Evolutionary conservation across 805 yeast genomes (phyloP), one percentile per base, ranked within the genome.

Genomic region (Monosporozyma aerobia): DNA sequence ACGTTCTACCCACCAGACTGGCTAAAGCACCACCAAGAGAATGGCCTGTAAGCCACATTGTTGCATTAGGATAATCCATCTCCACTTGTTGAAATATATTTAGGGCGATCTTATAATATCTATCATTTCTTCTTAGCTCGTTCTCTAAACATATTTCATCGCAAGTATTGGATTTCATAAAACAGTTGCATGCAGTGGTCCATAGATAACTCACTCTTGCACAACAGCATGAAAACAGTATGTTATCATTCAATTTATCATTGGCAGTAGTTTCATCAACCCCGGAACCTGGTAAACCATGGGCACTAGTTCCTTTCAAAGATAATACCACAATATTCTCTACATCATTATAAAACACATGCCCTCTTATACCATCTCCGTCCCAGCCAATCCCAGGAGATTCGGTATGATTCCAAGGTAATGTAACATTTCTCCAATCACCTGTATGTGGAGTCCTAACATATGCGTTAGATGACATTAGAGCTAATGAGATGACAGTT

Each of bases 181-280:
- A 92, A 65, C 99, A 94, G 67, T 90, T 97, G 70, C 99, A 94
- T 1, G 90, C 98, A 0, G 97, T 86, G 7, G 85, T 81, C 99
- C 98, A 94, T 69, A 88, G 69, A 58, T 89, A 90, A 40, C 94
- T 80, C 1, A 92, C 85, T 40, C 97, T 77, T 0, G 96, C 98
- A 71, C 99, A 94, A 67, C 99, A 94, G 68, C 99, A 94, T 10
- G 95, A 87, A 65, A 94, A 94, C 37, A 94, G 70, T 53, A 92
- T 64, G 63, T 94, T 94, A 66, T 94, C 98, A 65, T 92, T 94
- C 30, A 77, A 68, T 67, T 87, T 89, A 65, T 94, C 99, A 54
- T 80, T 82, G 0, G 76, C 80, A 0, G 86, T 83, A 0, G 98
- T 92, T 49, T 85, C 96, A 54, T 81, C 82, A 2, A 78, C 80